Conservation (phyloP, 805 yeast genomes). For the Ogataea pignaliae region DNA sequence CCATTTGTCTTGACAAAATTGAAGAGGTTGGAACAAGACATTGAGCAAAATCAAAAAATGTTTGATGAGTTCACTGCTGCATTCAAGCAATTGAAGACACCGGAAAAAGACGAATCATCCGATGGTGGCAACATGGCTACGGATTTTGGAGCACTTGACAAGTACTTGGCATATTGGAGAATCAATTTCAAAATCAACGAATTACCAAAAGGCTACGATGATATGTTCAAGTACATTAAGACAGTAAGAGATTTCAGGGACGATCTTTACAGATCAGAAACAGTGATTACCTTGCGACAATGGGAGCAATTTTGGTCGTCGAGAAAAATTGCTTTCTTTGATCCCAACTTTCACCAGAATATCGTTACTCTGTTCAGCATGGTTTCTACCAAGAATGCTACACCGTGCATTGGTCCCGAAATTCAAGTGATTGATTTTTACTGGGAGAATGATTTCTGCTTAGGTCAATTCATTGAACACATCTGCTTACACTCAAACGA, state of each 20-base stretch:
- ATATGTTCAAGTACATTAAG: slow-evolving; percentile 34
- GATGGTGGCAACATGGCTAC: slow-evolving; percentile 9
- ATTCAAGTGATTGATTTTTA: slow-evolving; percentile 80
- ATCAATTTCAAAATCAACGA: slow-evolving; percentile 12
- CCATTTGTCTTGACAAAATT: slow-evolving; percentile 40
- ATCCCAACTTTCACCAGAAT: slow-evolving; percentile 71
- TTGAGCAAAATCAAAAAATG: slow-evolving; percentile 27
- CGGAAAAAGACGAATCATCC: neutral
- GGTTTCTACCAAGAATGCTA: slow-evolving; percentile 77
- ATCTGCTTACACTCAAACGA: slow-evolving; percentile 61
- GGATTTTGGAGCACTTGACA: slow-evolving; percentile 19
- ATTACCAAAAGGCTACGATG: slow-evolving; percentile 36
- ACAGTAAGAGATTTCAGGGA: slow-evolving; percentile 26
- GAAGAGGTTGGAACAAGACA: slow-evolving; percentile 19
- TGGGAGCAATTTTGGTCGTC: slow-evolving; percentile 58
- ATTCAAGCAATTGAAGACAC: slow-evolving; percentile 24
- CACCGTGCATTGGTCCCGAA: slow-evolving; percentile 92
- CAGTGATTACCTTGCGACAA: slow-evolving; percentile 42
- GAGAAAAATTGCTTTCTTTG: slow-evolving; percentile 48
- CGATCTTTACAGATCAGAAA: slow-evolving; percentile 26
- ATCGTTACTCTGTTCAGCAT: slow-evolving; percentile 75
- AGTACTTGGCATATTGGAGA: slow-evolving; percentile 12
- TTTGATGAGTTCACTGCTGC: slow-evolving; percentile 20
- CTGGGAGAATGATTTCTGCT: slow-evolving; percentile 83
- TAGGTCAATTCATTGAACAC: slow-evolving; percentile 86